These are phyloP conservation scores for Kazachstania taianensis DNA, from an alignment of 805 yeast genomes.

Conservation along the genomic window DNA sequence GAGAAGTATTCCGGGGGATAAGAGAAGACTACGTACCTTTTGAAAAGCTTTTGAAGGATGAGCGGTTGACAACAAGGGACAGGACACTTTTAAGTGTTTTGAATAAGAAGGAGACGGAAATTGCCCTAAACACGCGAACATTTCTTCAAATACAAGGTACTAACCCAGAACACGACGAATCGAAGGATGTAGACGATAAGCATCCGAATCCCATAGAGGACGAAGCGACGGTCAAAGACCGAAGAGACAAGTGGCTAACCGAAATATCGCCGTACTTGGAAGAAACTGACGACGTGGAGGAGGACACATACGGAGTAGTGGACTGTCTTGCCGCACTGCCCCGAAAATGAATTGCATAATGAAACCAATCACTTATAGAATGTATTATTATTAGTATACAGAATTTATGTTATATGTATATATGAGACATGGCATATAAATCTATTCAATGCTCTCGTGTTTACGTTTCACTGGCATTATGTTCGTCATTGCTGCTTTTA, in stretches of 20 bases:
- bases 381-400: no score
- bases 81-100: slow-evolving; percentile 8
- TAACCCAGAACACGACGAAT: slow-evolving; percentile 2
- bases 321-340: slow-evolving; percentile 15
- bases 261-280: slow-evolving; percentile 1
- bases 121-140: slow-evolving; percentile 12
- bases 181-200: not conserved
- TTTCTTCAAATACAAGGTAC: slow-evolving; percentile 15
- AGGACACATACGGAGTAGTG: slow-evolving; percentile 7
- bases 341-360: no score
- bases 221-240: not conserved
- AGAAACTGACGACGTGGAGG: slow-evolving; percentile 1
- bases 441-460: no score
- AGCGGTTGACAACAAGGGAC: slow-evolving; percentile 11
- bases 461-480: no score
- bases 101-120: slow-evolving; percentile 7
- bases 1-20: slow-evolving; percentile 3
- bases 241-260: not conserved
- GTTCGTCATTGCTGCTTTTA: no score
- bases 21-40: slow-evolving; percentile 12
- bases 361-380: no score
- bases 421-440: not conserved
- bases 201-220: not conserved
- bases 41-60: slow-evolving; percentile 13
- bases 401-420: no score